Evolutionary conservation across 768 basidiomycete genomes (phyloP).

Genomic region (Guyanaporus albipodus): DNA sequence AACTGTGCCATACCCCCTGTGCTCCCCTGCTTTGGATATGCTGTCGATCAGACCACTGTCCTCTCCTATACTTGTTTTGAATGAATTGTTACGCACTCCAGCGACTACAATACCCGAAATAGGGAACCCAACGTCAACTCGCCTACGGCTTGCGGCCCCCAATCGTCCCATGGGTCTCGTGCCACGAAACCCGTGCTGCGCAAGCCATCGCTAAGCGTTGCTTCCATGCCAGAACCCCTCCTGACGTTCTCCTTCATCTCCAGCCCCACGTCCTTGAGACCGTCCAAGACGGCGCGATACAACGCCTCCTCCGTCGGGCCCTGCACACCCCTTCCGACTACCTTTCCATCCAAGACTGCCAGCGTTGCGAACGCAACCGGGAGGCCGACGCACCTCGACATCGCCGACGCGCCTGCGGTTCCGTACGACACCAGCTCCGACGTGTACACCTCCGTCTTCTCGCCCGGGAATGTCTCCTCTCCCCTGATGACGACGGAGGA

Average conservation of each 20-base stretch:
- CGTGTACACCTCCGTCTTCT: conserved; percentile 57
- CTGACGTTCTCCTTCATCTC: conserved; percentile 37
- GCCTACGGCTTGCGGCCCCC: not conserved
- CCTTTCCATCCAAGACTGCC: conserved; percentile 60
- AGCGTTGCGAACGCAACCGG: conserved; percentile 83
- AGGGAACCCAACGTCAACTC: not conserved
- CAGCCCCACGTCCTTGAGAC: conserved; percentile 49
- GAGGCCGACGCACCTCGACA: conserved; percentile 88
- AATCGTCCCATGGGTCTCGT: not conserved
- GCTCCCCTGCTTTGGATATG: not conserved
- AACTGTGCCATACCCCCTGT: conserved; percentile 13
- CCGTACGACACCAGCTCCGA: conserved; percentile 68
- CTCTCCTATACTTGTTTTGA: too few species aligned
- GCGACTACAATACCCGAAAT: too few species aligned
- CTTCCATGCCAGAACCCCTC: conserved; percentile 47
- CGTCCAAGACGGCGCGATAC: conserved; percentile 57
- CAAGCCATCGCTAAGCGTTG: conserved; percentile 26
- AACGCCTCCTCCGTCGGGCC: conserved; percentile 62
- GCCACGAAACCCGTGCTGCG: conserved; percentile 1
- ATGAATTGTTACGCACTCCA: too few species aligned
- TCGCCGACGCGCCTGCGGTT: conserved; percentile 59
- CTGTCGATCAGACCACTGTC: too few species aligned
- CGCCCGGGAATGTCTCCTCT: conserved; percentile 1
- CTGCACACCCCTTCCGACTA: conserved; percentile 54
- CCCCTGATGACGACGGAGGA: conserved; percentile 1